phyloP scores from a whole-genome alignment of 129 eudicot genomes.

The Centaurea solstitialis region DNA sequence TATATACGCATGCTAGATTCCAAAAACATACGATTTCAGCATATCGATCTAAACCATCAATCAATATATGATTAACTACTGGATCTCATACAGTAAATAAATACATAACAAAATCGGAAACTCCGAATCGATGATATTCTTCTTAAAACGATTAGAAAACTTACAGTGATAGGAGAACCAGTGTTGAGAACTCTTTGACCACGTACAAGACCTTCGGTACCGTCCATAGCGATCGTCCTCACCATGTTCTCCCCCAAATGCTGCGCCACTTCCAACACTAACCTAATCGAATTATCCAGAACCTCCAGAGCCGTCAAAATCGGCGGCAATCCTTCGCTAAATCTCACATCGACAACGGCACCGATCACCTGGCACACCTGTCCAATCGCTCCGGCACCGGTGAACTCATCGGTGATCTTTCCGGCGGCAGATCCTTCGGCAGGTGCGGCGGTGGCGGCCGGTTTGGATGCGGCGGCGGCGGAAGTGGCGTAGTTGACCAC shows the following conservation, averaged over 20 bases:
- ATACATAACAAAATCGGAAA: neutral
- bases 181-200: slow-evolving; percentile 92
- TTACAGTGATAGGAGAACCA: slow-evolving; percentile 95
- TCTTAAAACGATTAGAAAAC: slow-evolving; percentile 19
- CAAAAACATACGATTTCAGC: neutral
- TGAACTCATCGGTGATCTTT: slow-evolving; percentile 83
- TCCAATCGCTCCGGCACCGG: slow-evolving; percentile 89
- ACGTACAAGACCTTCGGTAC: slow-evolving; percentile 94
- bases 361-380: slow-evolving; percentile 96
- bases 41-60: neutral
- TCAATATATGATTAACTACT: neutral
- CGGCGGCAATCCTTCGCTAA: slow-evolving; percentile 90
- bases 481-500: slow-evolving; percentile 59
- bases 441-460: neutral
- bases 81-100: slow-evolving; percentile 5
- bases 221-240: slow-evolving; percentile 99
- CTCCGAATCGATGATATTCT: neutral
- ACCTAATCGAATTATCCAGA: slow-evolving; percentile 68
- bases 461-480: slow-evolving; percentile 42
- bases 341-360: slow-evolving; percentile 96
- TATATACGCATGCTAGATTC: neutral
- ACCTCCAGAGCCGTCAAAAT: slow-evolving; percentile 94
- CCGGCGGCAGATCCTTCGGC: slow-evolving; percentile 32
- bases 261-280: slow-evolving; percentile 91
- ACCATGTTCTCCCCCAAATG: slow-evolving; percentile 96